These are phyloP conservation scores for Cubamyces lactineus DNA, from an alignment of 768 basidiomycete genomes.

Conservation along the genomic window DNA sequence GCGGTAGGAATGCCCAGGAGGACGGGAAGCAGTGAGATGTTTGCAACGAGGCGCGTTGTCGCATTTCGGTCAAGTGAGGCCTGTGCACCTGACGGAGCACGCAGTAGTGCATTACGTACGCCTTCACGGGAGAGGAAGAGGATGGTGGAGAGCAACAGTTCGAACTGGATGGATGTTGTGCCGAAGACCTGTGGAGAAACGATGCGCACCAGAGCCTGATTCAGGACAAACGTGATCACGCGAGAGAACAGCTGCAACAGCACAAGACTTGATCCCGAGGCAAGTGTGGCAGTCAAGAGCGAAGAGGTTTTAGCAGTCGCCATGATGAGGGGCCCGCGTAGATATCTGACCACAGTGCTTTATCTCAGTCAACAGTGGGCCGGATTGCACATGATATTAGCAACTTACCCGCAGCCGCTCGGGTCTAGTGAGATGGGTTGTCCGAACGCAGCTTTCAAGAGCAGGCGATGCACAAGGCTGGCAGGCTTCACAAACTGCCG, in stretches of 20 bases:
- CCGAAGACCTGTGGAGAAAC: conserved; percentile 86
- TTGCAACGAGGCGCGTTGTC: conserved; percentile 36
- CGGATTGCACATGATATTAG: too few species aligned
- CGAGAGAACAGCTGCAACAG: conserved; percentile 86
- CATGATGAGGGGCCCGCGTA: neutral
- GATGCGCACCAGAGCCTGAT: conserved; percentile 84
- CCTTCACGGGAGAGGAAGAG: conserved; percentile 95
- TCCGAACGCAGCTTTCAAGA: too few species aligned
- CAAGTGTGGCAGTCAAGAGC: conserved; percentile 42
- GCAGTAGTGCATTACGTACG: conserved; percentile 80
- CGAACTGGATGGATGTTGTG: conserved; percentile 92
- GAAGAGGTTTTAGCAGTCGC: neutral
- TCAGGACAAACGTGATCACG: conserved; percentile 83
- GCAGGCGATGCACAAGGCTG: too few species aligned
- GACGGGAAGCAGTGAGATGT: conserved; percentile 67
- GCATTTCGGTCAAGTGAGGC: neutral
- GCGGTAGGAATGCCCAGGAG: conserved; percentile 71
- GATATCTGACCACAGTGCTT: too few species aligned
- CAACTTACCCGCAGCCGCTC: too few species aligned
- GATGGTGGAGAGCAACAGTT: conserved; percentile 86
- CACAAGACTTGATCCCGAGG: conserved; percentile 68
- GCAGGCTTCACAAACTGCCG: too few species aligned
- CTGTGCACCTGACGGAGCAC: conserved; percentile 42
- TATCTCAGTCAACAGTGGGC: too few species aligned
- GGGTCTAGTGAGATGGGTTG: too few species aligned